Percentiles rank a stretch among this genome's conserved stretches.
Conservation (phyloP, 305 asterid species). For the Fraxinus xanthoxyloides region DNA sequence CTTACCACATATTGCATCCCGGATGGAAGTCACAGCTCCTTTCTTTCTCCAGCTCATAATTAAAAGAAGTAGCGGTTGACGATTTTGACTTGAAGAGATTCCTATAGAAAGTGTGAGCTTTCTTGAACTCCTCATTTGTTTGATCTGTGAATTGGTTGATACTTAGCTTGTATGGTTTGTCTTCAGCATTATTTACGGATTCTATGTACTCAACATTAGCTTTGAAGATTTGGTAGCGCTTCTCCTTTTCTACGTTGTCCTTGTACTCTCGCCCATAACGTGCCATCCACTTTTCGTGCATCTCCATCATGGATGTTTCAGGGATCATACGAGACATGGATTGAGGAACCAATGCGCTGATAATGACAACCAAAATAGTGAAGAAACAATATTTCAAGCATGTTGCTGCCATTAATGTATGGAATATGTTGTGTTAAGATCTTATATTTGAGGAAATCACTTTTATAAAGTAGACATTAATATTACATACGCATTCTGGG, state of each 20-base stretch:
- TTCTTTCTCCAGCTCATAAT: neutral
- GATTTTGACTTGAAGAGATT: neutral
- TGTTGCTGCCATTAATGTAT: neutral
- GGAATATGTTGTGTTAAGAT: neutral
- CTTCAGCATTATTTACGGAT: too few species aligned
- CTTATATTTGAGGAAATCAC: neutral
- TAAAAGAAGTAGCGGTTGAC: neutral
- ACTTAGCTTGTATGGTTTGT: conserved; percentile 18
- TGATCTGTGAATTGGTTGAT: conserved; percentile 41
- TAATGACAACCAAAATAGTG: neutral
- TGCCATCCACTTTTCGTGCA: conserved; percentile 11
- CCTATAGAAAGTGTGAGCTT: neutral
- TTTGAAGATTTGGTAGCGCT: conserved; percentile 10
- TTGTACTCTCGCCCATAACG: conserved; percentile 6
- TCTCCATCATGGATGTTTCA: conserved; percentile 1
- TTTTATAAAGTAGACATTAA: neutral
- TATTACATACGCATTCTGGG: neutral
- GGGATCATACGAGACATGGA: neutral
- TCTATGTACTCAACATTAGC: conserved; percentile 30
- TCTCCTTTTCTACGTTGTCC: neutral
- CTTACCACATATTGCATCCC: too few species aligned
- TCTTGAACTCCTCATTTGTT: conserved; percentile 33
- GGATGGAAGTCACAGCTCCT: too few species aligned
- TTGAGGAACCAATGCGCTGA: neutral
- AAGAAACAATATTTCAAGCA: neutral